Base-by-base conservation (phyloP, 2,329 filamentous ascomycete genomes). In the Penicillium sp. region DNA sequence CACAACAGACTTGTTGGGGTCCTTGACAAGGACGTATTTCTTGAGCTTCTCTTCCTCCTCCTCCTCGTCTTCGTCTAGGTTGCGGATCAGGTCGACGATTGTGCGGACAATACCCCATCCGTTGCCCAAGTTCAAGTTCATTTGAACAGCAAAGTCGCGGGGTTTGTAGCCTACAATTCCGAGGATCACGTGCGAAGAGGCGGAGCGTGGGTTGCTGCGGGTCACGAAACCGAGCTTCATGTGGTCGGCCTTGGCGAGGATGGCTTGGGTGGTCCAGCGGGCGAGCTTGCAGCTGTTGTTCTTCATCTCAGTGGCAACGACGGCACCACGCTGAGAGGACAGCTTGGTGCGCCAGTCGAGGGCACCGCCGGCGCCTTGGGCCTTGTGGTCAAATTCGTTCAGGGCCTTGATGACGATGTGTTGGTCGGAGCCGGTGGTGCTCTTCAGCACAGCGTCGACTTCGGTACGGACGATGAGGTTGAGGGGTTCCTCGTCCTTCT, bases 221-320 rank as follows among this genome's bases (percentile, higher is more conserved):
- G 93, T 97, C 62, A 99, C 91, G 78, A 99, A 99, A 68, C 93
- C 94, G 74, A 99, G 86, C 82, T 97, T 99, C 91, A 99, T 97
- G 64, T 91, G 82, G 72, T 99, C 94, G n/a, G 94, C 92, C 79
- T 92, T 92, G 73, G 93, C 92, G 58, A 99, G 85, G 70, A 99
- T 97, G 70, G 89, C 90, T 81, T 99, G 94, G 45, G 93, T 91
- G 30, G 94, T 96, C 94, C 94, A 99, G 73, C 94, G 83, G 58
- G 94, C 94, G 61, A 99, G 87, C 82, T 99, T 99, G 88, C 91
- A 96, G 71, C 87, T 91, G 84, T 99, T 99, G 85, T 99, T 99
- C 90, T 99, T 99, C 94, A 99, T 99, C 81, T 99, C 94, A 12
- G 94, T 99, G 20, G 94, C 94, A 24, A 99, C 89, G 45, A 99